These are phyloP conservation scores for Citrullus colocynthis DNA, from an alignment of 306 rosid genomes.

Conservation along the genomic window DNA sequence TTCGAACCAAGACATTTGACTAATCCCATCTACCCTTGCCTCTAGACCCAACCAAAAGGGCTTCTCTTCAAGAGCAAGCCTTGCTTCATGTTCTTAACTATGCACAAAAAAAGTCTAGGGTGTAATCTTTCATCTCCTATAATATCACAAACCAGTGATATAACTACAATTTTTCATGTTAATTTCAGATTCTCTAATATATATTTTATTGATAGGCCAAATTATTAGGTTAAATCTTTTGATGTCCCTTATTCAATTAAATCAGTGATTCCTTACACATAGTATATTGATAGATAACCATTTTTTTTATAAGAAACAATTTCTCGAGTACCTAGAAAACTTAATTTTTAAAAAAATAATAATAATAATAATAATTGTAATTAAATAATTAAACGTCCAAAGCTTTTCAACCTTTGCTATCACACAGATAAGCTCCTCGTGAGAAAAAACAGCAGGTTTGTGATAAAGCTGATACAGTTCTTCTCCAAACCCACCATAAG, in stretches of 20 bases:
- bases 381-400: background rate
- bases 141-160: background rate
- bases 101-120: background rate
- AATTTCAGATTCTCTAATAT: background rate
- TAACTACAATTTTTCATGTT: background rate
- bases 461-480: slow-evolving; percentile 76
- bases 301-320: background rate
- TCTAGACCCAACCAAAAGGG: too few relatives aligned
- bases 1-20: too few relatives aligned
- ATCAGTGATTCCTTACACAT: background rate
- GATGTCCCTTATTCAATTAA: background rate
- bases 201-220: background rate
- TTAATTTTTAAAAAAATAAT: background rate
- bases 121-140: background rate
- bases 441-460: slow-evolving; percentile 85
- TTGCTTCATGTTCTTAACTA: too few relatives aligned
- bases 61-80: too few relatives aligned
- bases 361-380: background rate
- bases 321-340: background rate
- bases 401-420: slow-evolving; percentile 61
- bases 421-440: slow-evolving; percentile 90
- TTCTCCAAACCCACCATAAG: slow-evolving; percentile 88
- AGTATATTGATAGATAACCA: background rate
- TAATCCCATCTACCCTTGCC: too few relatives aligned
- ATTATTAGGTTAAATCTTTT: background rate